A percentile compares a stretch with the other conserved stretches of the same genome.
phyloP scores from a whole-genome alignment of 1,284 basidiomycete species.

The Phlebopus sp. region DNA sequence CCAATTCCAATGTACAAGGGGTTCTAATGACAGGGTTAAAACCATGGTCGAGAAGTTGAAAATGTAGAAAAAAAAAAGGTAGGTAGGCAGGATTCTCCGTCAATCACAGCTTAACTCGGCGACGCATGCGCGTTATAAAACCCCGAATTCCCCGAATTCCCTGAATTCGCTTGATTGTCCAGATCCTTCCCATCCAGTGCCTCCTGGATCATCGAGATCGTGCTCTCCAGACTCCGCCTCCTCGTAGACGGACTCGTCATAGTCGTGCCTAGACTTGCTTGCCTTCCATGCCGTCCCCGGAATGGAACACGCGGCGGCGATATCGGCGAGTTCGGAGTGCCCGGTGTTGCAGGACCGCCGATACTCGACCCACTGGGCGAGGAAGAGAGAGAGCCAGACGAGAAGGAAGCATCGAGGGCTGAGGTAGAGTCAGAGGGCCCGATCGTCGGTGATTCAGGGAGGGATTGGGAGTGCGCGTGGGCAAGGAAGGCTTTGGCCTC shows the following conservation, averaged over 20 bases:
- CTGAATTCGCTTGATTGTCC: slow-evolving; percentile 11
- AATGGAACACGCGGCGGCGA: slow-evolving; percentile 45
- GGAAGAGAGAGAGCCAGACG: slow-evolving; percentile 34
- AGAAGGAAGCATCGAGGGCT: slow-evolving; percentile 51
- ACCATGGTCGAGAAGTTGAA: too few relatives aligned
- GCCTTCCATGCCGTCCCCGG: slow-evolving; percentile 80
- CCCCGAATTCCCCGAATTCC: not conserved
- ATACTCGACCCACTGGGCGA: slow-evolving; percentile 22
- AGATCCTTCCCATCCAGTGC: slow-evolving; percentile 70
- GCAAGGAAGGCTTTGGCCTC: slow-evolving; percentile 56
- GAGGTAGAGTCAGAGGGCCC: slow-evolving; percentile 48
- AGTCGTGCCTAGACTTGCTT: slow-evolving; percentile 93
- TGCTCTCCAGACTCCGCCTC: slow-evolving; percentile 91
- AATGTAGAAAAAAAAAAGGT: not conserved
- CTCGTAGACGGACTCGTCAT: slow-evolving; percentile 94
- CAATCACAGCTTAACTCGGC: not conserved
- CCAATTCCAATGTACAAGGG: too few relatives aligned
- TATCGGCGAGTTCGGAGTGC: slow-evolving; percentile 32
- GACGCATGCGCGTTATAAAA: not conserved
- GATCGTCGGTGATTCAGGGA: slow-evolving; percentile 51
- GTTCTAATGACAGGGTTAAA: not conserved
- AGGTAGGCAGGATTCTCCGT: too few relatives aligned
- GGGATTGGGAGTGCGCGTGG: slow-evolving; percentile 42
- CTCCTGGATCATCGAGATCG: slow-evolving; percentile 92
- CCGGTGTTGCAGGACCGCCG: slow-evolving; percentile 22